phyloP scores from a whole-genome alignment of 163 green algal species.

The Smithsoniella earleae region DNA sequence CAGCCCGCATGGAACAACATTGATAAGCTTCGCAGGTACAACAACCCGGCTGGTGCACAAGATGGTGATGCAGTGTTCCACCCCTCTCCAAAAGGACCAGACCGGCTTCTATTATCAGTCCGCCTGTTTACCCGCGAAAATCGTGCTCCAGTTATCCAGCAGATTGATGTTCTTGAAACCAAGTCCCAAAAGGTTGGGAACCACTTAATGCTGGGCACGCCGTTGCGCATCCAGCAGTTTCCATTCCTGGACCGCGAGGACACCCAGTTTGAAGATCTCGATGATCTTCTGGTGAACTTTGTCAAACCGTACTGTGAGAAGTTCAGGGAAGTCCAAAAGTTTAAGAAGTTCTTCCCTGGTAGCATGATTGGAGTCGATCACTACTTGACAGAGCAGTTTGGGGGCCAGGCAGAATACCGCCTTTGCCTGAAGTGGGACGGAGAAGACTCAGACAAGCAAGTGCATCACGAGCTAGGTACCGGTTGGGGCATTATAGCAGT shows the following conservation, averaged over 20 bases:
- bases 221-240: not conserved
- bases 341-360: not conserved
- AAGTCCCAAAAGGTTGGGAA: slow-evolving; percentile 26
- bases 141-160: not conserved
- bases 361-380: not conserved
- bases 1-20: slow-evolving; percentile 8
- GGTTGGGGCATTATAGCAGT: not conserved
- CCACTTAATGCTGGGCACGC: slow-evolving; percentile 4
- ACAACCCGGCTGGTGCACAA: not conserved
- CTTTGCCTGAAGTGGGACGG: slow-evolving; percentile 16
- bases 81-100: slow-evolving; percentile 6
- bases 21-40: not conserved
- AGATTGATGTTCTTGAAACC: slow-evolving; percentile 22
- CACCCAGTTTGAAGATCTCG: slow-evolving; percentile 20
- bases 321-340: not conserved
- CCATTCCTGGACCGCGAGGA: not conserved
- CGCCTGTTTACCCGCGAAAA: slow-evolving; percentile 13
- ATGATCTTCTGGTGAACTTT: slow-evolving; percentile 29
- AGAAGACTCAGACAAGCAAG: not conserved
- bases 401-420: slow-evolving; percentile 8
- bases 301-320: not conserved
- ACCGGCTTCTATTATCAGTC: not conserved
- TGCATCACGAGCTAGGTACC: not conserved
- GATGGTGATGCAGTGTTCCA: slow-evolving; percentile 16
- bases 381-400: not conserved